Evolutionary conservation across 441 rosid species (phyloP).

Genomic region (Bocquillonia castaneifolia): DNA sequence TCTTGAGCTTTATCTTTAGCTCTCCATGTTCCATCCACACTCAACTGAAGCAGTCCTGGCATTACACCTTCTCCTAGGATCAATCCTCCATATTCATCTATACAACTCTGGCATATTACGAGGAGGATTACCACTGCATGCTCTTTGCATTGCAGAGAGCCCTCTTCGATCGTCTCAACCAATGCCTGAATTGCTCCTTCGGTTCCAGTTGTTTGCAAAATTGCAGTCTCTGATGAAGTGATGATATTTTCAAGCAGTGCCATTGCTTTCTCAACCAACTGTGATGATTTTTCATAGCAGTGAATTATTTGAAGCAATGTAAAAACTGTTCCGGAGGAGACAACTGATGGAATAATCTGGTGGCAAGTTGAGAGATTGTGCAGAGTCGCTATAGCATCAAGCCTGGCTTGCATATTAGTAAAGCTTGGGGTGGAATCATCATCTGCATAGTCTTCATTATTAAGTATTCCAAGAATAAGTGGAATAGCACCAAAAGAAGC

Average conservation of each 20-base stretch:
- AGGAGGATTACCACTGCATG: conserved; percentile 63
- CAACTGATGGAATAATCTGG: conserved; percentile 45
- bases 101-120: conserved; percentile 43
- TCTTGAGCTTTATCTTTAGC: conserved; percentile 57
- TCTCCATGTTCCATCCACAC: conserved; percentile 62
- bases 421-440: conserved; percentile 3
- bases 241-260: conserved; percentile 48
- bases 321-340: conserved; percentile 44
- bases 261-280: conserved; percentile 51
- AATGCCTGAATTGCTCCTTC: conserved; percentile 42
- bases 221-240: conserved; percentile 36
- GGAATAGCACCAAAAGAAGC: conserved; percentile 53
- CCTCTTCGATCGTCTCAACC: conserved; percentile 73
- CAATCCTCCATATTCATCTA: conserved; percentile 57
- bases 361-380: conserved; percentile 70
- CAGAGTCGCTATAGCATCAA: conserved; percentile 62
- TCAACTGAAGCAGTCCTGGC: conserved; percentile 75
- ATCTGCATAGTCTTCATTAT: conserved; percentile 2
- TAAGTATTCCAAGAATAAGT: conserved; percentile 39
- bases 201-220: conserved; percentile 26
- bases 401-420: conserved; percentile 39
- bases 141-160: conserved; percentile 59
- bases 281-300: conserved; percentile 38
- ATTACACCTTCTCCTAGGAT: conserved; percentile 69
- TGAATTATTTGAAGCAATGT: conserved; percentile 46